Evolutionary conservation across 805 yeast genomes (phyloP), one percentile per base, ranked within the genome.

Genomic region (Yarrowia deformans): DNA sequence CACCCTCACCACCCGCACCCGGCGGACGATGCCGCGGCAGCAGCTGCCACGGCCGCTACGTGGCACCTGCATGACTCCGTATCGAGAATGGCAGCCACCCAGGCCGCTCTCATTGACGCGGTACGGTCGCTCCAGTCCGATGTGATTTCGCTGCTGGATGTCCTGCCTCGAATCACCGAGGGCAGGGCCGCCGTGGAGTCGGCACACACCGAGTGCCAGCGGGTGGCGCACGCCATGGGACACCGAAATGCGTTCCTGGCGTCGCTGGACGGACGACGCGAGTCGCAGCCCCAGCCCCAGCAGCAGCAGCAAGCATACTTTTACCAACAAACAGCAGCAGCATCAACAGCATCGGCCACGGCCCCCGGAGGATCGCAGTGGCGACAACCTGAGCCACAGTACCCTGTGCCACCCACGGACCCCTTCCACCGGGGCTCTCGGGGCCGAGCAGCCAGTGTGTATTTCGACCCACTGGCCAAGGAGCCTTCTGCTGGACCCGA

Each of bases 401-500:
- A 40, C 32, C 68, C 61, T 34, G 67, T 64, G 14, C 68, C 69
- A n/a, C 54, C 40, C 8, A 39, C 42, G 18, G 68, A 52, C 37
- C 69, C 69, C 8, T 67, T 54, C 34, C 67, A 67, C 50, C 49
- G 69, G 10, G 54, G 56, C 8, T 48, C 68, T 14, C 68, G 68
- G n/a, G 56, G 56, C 48, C 45, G 68, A 18, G 68, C 68, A 1
- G 68, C 39, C 12, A 37, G 48, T 16, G 68, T 63, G 12, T 63
- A 63, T 29, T 63, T 63, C 45, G 54, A 45, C 39, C 69, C 66
- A 4, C 39, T 60, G 32, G 69, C 69, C 23, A 55, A 60, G 45
- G 66, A 67, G 48, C 69, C 64, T 8, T 43, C 69, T 18, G 37
- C 69, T 3, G 68, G 45, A 7, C 69, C 70, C n/a, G 67, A 69